A percentile compares a stretch with the other conserved stretches of the same genome.
These are phyloP conservation scores for Metschnikowia peoriensis DNA, from an alignment of 805 yeast species.

Conservation along the genomic window DNA sequence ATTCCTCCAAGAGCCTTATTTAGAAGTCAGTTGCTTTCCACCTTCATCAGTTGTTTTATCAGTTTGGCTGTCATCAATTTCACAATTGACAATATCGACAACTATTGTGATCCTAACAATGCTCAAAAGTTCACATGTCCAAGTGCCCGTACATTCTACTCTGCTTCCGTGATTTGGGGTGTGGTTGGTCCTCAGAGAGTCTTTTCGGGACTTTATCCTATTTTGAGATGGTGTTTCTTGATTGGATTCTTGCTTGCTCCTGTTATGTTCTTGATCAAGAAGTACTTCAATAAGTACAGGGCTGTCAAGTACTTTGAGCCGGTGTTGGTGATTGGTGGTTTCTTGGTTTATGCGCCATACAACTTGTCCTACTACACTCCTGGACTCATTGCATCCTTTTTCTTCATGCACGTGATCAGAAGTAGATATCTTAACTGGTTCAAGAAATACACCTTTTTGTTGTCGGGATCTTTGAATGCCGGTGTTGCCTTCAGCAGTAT, in stretches of 20 bases:
- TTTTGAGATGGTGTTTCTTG: slow-evolving; percentile 28
- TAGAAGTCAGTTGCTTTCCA: slow-evolving; percentile 42
- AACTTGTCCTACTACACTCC: slow-evolving; percentile 55
- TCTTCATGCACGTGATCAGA: slow-evolving; percentile 39
- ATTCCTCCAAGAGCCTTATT: slow-evolving; percentile 39
- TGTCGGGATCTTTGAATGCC: slow-evolving; percentile 44
- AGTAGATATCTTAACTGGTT: slow-evolving; percentile 43
- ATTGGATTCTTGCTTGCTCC: slow-evolving; percentile 40
- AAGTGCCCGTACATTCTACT: slow-evolving; percentile 39
- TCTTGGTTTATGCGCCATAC: slow-evolving; percentile 69
- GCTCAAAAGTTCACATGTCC: slow-evolving; percentile 38
- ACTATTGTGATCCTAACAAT: slow-evolving; percentile 33
- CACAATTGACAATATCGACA: slow-evolving; percentile 36
- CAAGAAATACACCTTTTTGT: slow-evolving; percentile 43
- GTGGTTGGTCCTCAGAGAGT: slow-evolving; percentile 31
- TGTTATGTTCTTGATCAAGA: slow-evolving; percentile 32
- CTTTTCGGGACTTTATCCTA: slow-evolving; percentile 15
- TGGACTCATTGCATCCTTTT: slow-evolving; percentile 27
- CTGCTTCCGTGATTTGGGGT: slow-evolving; percentile 45
- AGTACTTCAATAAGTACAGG: slow-evolving; percentile 36
- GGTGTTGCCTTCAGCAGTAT: slow-evolving; percentile 42
- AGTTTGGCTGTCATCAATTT: slow-evolving; percentile 41
- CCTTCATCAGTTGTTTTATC: slow-evolving; percentile 40
- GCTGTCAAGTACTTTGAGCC: slow-evolving; percentile 40
- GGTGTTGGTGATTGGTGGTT: slow-evolving; percentile 46